Evolutionary conservation across 192 early-diverging fungal species (phyloP), one percentile per base, ranked within the genome.

Genomic region (Bifiguratus adelaidae): DNA sequence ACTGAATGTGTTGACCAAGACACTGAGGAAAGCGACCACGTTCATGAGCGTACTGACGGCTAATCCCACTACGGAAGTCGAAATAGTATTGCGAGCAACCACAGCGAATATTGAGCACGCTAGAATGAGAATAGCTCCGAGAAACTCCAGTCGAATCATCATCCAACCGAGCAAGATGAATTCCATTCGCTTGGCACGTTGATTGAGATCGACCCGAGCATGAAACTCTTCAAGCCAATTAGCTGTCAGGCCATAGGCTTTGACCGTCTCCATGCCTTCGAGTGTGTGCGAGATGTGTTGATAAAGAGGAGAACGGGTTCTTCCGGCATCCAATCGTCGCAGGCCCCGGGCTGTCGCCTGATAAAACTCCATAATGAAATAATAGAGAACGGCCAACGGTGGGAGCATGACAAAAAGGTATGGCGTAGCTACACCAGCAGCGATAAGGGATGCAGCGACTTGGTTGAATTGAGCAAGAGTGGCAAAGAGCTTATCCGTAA

Each of bases 211-310:
- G 15, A 45, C 44, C 7, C 27, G 24, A 4, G 2, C 6, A 18
- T 45, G 27, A 6, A 45, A 45, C 3, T n/a, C 44, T 23, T 30
- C 32, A 0, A 45, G 24, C 44, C 44, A 45, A n/a, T n/a, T n/a
- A n/a, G n/a, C n/a, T n/a, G 49, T 40, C 26, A 41, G 27, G 18
- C 60, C 55, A 51, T 77, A 87, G 1, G 85, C 68, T 12, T 85
- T 73, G 30, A 93, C 81, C 12, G 74, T 76, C 5, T 71, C 67
- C n/a, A 81, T 64, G 0, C 86, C 88, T 18, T 81, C 86, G 2
- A 88, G 56, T 0, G 87, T 72, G 12, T 80, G 50, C 1, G 56
- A 52, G 13, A 65, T 59, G 29, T 65, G 63, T 8, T 59, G 52
- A 37, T 51, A 65, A 13, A 65, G 37, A 20, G 63, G 63, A 5